Evolutionary conservation across 75 land plant genomes (phyloP).

Genomic region (Selaginella tamariscina): DNA sequence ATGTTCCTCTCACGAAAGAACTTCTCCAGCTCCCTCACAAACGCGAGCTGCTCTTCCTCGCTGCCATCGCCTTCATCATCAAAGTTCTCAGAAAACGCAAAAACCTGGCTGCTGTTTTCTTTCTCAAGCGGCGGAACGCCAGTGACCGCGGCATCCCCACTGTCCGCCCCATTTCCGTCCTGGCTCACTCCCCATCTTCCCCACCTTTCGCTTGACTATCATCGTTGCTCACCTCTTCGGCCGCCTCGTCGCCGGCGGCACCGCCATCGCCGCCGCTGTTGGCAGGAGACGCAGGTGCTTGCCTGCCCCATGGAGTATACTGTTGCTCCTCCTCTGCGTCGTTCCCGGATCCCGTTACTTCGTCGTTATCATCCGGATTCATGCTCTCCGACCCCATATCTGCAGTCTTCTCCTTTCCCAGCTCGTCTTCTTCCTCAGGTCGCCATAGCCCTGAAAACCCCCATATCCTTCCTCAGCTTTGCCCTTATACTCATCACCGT

Average conservation of each 20-base stretch:
- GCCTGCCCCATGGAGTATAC: background rate
- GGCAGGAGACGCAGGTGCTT: background rate
- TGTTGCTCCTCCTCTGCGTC: constrained; percentile 16
- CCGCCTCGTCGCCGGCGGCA: constrained; percentile 17
- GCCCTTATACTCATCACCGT: background rate
- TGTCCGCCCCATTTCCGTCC: constrained; percentile 16
- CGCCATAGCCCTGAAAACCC: background rate
- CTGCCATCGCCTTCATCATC: constrained; percentile 46
- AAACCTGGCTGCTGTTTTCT: constrained; percentile 13
- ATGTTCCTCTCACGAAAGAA: constrained; percentile 44
- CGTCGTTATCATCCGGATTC: background rate
- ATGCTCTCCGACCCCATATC: background rate
- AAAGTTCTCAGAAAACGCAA: constrained; percentile 17
- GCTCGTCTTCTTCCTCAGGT: constrained; percentile 11
- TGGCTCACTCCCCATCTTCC: constrained; percentile 20
- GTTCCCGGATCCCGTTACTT: constrained; percentile 11
- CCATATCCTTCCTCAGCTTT: background rate
- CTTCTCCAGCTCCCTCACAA: constrained; percentile 55
- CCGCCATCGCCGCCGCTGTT: background rate
- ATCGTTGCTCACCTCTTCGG: constrained; percentile 18
- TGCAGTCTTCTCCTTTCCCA: background rate
- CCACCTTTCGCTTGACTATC: constrained; percentile 18
- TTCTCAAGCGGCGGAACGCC: constrained; percentile 15
- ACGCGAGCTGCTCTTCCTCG: constrained; percentile 52
- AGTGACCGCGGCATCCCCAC: background rate